A percentile compares a stretch with the other conserved stretches of the same genome.
Conservation (phyloP, 805 yeast species). For the Pichia eremophila region DNA sequence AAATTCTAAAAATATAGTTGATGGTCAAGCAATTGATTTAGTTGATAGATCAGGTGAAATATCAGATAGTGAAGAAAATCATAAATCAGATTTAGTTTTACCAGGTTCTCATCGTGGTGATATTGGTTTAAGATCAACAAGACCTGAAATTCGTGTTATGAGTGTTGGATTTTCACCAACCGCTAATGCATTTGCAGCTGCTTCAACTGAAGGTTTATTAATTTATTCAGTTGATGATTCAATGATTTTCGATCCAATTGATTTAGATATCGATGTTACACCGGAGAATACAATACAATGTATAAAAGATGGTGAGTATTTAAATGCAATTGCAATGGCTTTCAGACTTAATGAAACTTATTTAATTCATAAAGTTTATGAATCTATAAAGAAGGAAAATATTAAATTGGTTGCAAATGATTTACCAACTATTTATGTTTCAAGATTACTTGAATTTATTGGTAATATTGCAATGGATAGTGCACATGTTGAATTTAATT, state of each 20-base stretch:
- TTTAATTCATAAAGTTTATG: conserved; percentile 65
- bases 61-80: conserved; percentile 67
- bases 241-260: conserved; percentile 84
- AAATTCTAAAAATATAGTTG: conserved; percentile 78
- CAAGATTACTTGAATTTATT: conserved; percentile 57
- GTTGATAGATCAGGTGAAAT: conserved; percentile 81
- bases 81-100: conserved; percentile 47
- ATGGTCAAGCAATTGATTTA: conserved; percentile 74
- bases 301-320: conserved; percentile 49
- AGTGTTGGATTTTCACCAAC: conserved; percentile 82
- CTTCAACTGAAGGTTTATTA: conserved; percentile 88
- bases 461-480: conserved; percentile 59
- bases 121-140: conserved; percentile 59
- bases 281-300: conserved; percentile 63
- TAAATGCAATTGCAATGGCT: conserved; percentile 82
- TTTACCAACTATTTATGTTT: conserved; percentile 69
- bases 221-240: conserved; percentile 72
- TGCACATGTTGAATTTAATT: conserved; percentile 75
- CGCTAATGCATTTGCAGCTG: conserved; percentile 83
- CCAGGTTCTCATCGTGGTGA: conserved; percentile 89
- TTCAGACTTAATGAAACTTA: conserved; percentile 81
- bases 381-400: conserved; percentile 61
- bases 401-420: conserved; percentile 57
- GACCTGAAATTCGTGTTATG: conserved; percentile 80
- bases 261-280: conserved; percentile 85